Base-by-base conservation (phyloP, 2,329 filamentous ascomycete genomes). In the Cladosporium oxysporum region DNA sequence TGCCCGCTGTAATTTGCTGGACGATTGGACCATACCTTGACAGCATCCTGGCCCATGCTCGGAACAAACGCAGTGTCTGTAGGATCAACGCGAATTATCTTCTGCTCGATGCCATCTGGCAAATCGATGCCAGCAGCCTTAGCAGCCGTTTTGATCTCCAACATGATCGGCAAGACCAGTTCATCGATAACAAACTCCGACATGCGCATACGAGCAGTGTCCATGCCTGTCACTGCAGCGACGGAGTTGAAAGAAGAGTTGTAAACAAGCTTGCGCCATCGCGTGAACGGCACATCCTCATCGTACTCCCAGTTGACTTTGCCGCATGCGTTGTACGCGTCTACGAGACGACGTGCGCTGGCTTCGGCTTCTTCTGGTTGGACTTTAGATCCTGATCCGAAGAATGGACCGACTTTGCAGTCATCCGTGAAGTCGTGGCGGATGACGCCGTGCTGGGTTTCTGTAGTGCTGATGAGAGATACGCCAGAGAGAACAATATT, bases 41-140 rank as follows among this genome's bases (percentile, higher is more conserved):
- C 75, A 8, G 81, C 74, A 73, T 88, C 85, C 66, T 83, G 80
- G 18, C 80, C 76, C 85, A 87, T 87, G 69, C 83, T 85, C 0
- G 84, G 85, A 67, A 79, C 77, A 67, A 84, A 65, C 31, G 57
- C 55, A 26, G 57, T 65, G 55, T 82, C 80, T 23, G 82, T 74
- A 0, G 83, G 83, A 76, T 87, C 84, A 47, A 78, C 72, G 31
- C 79, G 73, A 49, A 88, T 82, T 69, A 82, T 79, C 4, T 71
- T 68, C 21, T 84, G 78, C 21, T 82, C 77, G 2, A 84, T 70
- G 7, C 79, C 80, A 0, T 79, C 78, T 0, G 77, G 78, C 5
- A 87, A 72, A 23, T 79, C 72, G 4, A 81, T 74, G 0, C 84
- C 83, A 4, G 70, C 74, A 10, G 79, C 82, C 41, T 71, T 75